Evolutionary conservation across 164 flowering plant genomes (phyloP).

Genomic region (Cinnamomum micranthum): DNA sequence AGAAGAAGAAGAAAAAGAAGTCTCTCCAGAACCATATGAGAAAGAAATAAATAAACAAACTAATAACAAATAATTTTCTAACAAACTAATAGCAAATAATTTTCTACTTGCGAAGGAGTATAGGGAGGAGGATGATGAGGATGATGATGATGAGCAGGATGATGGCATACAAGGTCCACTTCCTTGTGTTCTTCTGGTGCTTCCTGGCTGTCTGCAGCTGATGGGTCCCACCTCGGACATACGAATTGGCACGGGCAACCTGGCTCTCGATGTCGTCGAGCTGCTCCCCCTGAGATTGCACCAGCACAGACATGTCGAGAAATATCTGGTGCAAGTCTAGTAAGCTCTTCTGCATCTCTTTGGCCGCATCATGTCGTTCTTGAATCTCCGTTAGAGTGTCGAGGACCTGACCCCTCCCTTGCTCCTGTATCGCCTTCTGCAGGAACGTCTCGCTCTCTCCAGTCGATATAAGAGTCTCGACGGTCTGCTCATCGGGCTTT

Average conservation of each 20-base stretch:
- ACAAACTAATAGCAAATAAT: too few species aligned
- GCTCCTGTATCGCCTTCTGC: slow-evolving; percentile 32
- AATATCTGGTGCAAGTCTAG: slow-evolving; percentile 38
- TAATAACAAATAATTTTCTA: background rate
- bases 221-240: slow-evolving; percentile 24
- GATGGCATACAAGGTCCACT: slow-evolving; percentile 30
- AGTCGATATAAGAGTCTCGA: slow-evolving; percentile 24
- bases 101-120: background rate
- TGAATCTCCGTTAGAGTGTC: slow-evolving; percentile 35
- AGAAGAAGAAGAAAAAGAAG: background rate
- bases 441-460: slow-evolving; percentile 32
- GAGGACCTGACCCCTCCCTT: slow-evolving; percentile 29
- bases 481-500: slow-evolving; percentile 22
- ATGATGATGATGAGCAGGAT: slow-evolving; percentile 8
- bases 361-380: slow-evolving; percentile 33
- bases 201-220: slow-evolving; percentile 28
- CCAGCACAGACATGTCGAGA: slow-evolving; percentile 38
- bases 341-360: slow-evolving; percentile 33
- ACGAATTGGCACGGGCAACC: slow-evolving; percentile 29
- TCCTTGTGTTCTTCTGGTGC: slow-evolving; percentile 29
- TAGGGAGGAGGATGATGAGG: slow-evolving; percentile 15
- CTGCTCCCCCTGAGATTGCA: slow-evolving; percentile 38
- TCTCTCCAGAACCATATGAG: too few species aligned
- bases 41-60: too few species aligned
- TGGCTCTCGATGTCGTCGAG: slow-evolving; percentile 35